Conservation (phyloP, 2,329 filamentous ascomycete genomes). For the Aschersonia sp. region DNA sequence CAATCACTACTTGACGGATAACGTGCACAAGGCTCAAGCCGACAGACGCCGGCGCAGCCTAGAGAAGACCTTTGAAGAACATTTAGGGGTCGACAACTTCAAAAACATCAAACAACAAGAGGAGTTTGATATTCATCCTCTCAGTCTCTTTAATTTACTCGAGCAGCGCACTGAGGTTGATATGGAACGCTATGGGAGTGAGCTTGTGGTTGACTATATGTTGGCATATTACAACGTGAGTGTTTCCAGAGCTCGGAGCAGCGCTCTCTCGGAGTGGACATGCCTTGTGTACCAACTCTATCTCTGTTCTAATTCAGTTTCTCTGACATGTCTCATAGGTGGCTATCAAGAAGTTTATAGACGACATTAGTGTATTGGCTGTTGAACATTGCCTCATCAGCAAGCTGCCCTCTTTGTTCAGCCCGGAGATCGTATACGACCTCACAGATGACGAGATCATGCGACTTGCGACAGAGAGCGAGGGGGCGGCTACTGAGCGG, state of each 20-base stretch:
- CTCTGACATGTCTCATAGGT: constrained; percentile 4
- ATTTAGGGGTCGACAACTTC: neutral
- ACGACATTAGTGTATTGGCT: constrained; percentile 11
- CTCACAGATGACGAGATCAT: constrained; percentile 7
- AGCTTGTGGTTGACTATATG: constrained; percentile 18
- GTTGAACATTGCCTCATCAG: constrained; percentile 10
- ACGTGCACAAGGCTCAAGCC: constrained; percentile 15
- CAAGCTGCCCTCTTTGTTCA: constrained; percentile 8
- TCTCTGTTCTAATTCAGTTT: neutral
- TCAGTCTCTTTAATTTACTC: neutral
- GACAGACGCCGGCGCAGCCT: constrained; percentile 4
- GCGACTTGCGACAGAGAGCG: neutral
- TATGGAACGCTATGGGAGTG: constrained; percentile 2
- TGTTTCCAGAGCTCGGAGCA: constrained; percentile 1
- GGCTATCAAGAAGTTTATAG: constrained; percentile 8
- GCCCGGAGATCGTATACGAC: constrained; percentile 6
- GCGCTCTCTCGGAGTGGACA: neutral
- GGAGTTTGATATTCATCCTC: neutral
- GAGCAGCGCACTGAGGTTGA: neutral
- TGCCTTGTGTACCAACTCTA: neutral
- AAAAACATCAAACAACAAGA: neutral
- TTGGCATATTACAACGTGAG: constrained; percentile 24
- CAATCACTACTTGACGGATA: constrained; percentile 29
- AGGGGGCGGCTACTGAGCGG: constrained; percentile 2
- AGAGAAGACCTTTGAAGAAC: neutral